phyloP scores from a whole-genome alignment of 257 asterid species.

The Rehmannia glutinosa region DNA sequence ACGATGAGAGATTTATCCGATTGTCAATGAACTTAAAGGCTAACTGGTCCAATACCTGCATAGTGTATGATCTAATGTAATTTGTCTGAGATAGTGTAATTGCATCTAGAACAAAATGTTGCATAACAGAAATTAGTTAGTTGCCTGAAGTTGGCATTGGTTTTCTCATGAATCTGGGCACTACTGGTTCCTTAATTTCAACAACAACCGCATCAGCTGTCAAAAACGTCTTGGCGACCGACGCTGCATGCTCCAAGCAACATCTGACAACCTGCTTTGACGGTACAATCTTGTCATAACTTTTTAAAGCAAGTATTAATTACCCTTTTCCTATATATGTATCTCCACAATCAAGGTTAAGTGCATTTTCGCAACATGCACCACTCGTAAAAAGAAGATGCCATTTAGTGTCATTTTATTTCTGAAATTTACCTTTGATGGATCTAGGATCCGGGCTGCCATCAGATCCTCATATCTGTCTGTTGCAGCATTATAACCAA shows the following conservation, averaged over 20 bases:
- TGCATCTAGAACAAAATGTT: not conserved
- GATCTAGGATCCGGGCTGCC: constrained; percentile 79
- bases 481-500: constrained; percentile 81
- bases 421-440: constrained; percentile 55
- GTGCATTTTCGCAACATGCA: too few relatives aligned
- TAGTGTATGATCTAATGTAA: not conserved
- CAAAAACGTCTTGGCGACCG: constrained; percentile 68
- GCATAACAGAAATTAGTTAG: not conserved
- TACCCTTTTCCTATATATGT: too few relatives aligned
- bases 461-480: constrained; percentile 77
- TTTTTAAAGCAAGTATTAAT: too few relatives aligned
- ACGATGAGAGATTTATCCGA: not conserved
- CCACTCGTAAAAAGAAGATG: too few relatives aligned
- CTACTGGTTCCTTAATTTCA: constrained; percentile 50
- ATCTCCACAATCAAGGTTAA: too few relatives aligned
- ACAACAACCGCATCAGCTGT: constrained; percentile 74
- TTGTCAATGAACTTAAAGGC: constrained; percentile 6
- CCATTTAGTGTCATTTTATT: not conserved
- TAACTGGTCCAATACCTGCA: constrained; percentile 54
- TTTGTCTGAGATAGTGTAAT: not conserved
- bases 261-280: constrained; percentile 74
- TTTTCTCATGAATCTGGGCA: constrained; percentile 27
- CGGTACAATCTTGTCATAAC: too few relatives aligned
- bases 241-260: constrained; percentile 80
- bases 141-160: constrained; percentile 63